Evolutionary conservation across 1,139 yeast genomes (phyloP).

Genomic region (Nakaseomyces nivariensis): DNA sequence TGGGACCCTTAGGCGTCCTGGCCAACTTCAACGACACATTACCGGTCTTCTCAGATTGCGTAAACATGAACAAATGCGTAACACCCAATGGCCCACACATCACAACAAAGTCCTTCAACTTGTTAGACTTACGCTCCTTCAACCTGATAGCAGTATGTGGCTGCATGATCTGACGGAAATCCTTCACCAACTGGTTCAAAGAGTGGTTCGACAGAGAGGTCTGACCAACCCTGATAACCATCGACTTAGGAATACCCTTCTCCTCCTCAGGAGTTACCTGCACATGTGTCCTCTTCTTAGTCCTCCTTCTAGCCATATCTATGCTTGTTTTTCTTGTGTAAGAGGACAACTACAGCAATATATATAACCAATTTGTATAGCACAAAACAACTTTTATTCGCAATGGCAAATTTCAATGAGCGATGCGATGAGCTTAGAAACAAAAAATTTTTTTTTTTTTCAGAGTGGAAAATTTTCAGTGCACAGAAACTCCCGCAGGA

Average conservation of each 20-base stretch:
- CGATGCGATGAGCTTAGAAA: slow-evolving; percentile 6
- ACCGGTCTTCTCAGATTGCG: slow-evolving; percentile 70
- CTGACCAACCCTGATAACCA: slow-evolving; percentile 79
- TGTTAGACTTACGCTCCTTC: slow-evolving; percentile 77
- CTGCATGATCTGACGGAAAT: slow-evolving; percentile 84
- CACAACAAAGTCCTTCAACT: slow-evolving; percentile 79
- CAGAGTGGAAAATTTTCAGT: slow-evolving; percentile 4
- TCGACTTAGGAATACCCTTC: slow-evolving; percentile 72
- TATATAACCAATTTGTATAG: too few relatives aligned
- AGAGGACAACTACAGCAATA: too few relatives aligned
- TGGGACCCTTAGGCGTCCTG: slow-evolving; percentile 90
- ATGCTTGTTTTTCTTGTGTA: too few relatives aligned
- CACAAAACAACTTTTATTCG: too few relatives aligned
- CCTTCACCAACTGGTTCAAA: slow-evolving; percentile 72
- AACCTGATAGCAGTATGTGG: slow-evolving; percentile 92
- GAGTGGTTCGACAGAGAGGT: slow-evolving; percentile 71
- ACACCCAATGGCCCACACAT: slow-evolving; percentile 98
- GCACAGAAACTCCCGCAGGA: too few relatives aligned
- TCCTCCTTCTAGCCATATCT: slow-evolving; percentile 4
- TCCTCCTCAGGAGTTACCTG: slow-evolving; percentile 52
- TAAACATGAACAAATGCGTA: slow-evolving; percentile 75
- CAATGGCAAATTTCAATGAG: too few relatives aligned
- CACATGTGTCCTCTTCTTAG: slow-evolving; percentile 43
- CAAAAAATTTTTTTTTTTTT: slow-evolving; percentile 4
- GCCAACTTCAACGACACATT: slow-evolving; percentile 76